Evolutionary conservation across 1,284 basidiomycete species (phyloP), one percentile per base, ranked within the genome.

Genomic region (Sanguinoderma infundibulare): DNA sequence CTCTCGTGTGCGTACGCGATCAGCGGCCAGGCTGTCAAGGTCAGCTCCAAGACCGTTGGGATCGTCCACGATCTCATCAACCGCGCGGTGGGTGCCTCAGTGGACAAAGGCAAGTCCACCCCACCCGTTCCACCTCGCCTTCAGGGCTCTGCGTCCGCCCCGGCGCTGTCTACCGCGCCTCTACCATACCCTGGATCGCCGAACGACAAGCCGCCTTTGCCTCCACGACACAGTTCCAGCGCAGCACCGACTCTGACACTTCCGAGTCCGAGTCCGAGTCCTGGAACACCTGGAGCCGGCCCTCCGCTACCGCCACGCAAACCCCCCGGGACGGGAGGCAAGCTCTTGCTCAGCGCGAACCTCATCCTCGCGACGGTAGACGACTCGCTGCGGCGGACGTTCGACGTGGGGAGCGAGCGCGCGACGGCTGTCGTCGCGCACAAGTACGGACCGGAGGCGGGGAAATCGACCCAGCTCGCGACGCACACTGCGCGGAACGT

Each of bases 321-420:
- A 28, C 69, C 69, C 6, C 61, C 70, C 10, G 52, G 64, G 50
- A 72, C 66, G 49, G 65, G 77, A 58, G 82, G 84, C 53, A 81
- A 85, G 32, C 68, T 90, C 12, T 69, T 89, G 28, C 81, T 91
- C 28, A 90, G 89, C 6, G 87, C 87, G 17, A 89, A 92, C 67
- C 82, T 93, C 44, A 84, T 95, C 46, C 77, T 92, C 9, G 86
- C 89, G 6, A 87, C 90, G 3, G 73, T 94, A 30, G 89, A 92
- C 71, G 80, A 87, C 53, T 88, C 87, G 0, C 78, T 86, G 20
- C 78, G 82, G 54, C 83, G 84, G 55, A 70, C 94, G 20, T 76
- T 93, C 22, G 84, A 87, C 57, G 79, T 78, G 2, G 83, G 87
- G 1, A 84, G 85, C 1, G 74, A 81, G 47, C 80, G 84, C 8